Evolutionary conservation across 164 flowering plant genomes (phyloP).

Genomic region (Warburgia ugandensis): DNA sequence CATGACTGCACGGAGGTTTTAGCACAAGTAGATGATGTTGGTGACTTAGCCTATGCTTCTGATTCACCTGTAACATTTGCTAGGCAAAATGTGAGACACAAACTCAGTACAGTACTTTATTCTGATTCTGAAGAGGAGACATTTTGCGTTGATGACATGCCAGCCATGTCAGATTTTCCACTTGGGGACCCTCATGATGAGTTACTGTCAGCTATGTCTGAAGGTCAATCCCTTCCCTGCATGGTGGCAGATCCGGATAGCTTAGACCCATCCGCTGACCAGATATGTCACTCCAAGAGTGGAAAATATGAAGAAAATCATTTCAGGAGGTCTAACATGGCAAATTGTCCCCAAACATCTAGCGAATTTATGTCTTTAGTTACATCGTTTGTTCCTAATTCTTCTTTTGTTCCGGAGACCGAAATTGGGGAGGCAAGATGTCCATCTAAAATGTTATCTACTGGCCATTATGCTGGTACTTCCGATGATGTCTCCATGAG

Average conservation of each 20-base stretch:
- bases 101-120: slow-evolving; percentile 35
- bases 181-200: slow-evolving; percentile 3
- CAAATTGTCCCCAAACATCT: slow-evolving; percentile 8
- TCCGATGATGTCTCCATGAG: slow-evolving; percentile 21
- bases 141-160: slow-evolving; percentile 11
- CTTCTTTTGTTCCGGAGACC: slow-evolving; percentile 80
- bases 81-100: slow-evolving; percentile 28
- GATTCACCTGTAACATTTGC: slow-evolving; percentile 47
- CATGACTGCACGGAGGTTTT: slow-evolving; percentile 25
- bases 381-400: slow-evolving; percentile 73
- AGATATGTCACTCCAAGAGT: slow-evolving; percentile 14
- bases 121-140: slow-evolving; percentile 78
- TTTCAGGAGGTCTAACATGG: slow-evolving; percentile 19
- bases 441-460: slow-evolving; percentile 25
- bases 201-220: slow-evolving; percentile 3
- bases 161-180: slow-evolving; percentile 8
- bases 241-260: slow-evolving; percentile 1
- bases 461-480: slow-evolving; percentile 18
- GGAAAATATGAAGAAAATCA: slow-evolving; percentile 13
- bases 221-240: background rate
- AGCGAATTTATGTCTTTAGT: slow-evolving; percentile 34
- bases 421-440: slow-evolving; percentile 33
- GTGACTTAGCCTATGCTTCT: slow-evolving; percentile 33
- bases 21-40: slow-evolving; percentile 16
- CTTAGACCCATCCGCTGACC: slow-evolving; percentile 15